Base-by-base conservation (phyloP, 352 stramenopile genomes). In the Pythium inflatum region DNA sequence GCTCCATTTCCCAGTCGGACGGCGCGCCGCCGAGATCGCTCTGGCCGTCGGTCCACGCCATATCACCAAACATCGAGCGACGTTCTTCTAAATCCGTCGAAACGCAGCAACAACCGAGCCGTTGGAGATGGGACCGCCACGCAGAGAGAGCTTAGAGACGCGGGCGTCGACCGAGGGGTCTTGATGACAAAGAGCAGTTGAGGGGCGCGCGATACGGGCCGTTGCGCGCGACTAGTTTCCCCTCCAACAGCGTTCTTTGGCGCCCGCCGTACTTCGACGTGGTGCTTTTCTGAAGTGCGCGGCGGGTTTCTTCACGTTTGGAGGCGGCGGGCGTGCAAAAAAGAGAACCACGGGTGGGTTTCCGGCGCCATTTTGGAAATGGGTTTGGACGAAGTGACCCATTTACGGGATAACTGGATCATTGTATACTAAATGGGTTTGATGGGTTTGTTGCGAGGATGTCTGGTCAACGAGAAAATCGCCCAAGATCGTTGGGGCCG, bases 241-340 rank as follows among this genome's bases (percentile, higher is more conserved):
- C 49, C 31, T 54, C 34, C n/a, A n/a, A n/a, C n/a, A n/a, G n/a
- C 22, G 22, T 16, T 28, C 30, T 8, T 51, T n/a, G 46, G 16
- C 5, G 20, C 25, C 25, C 16, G 25, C 51, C 31, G 46, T 34
- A 72, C 65, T 72, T 72, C 65, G 65, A 72, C 48, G 65, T 66
- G 56, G 59, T 66, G 62, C 33, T 43, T 68, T 73, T 73, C 66
- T 73, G 66, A 73, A 73, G 66, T 73, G 66, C 56, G 49, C 57
- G 31, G 30, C 1, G 53, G n/a, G 53, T 56, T 53, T 67, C 55
- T 61, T 73, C 65, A 66, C 64, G 64, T 46, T 31, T 48, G 46
- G 40, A 25, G 20, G 28, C 27, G 27, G 22, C 31, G 11, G 36
- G 38, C 66, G 66, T 73, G 66, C 66, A 73, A 61, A 73, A 73